Evolutionary conservation across 202 grass and related monocot species (phyloP).

Genomic region (Setaria italica): DNA sequence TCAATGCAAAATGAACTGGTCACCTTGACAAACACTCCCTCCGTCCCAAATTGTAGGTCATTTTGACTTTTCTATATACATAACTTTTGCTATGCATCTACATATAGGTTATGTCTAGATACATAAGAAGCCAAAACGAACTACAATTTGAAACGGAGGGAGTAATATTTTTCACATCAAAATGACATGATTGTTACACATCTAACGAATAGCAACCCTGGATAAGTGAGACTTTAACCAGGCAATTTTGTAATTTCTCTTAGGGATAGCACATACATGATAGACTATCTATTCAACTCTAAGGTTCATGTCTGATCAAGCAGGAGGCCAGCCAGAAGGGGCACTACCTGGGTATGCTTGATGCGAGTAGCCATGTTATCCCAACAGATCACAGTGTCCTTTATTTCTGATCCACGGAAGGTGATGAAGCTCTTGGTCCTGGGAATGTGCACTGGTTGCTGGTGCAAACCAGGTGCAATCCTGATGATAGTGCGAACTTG

Average conservation of each 20-base stretch:
- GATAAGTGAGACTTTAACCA: conserved; percentile 1
- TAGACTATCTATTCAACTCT: conserved; percentile 1
- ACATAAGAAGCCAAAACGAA: no score
- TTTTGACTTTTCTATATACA: no score
- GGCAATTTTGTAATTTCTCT: background rate
- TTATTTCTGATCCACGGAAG: conserved; percentile 44
- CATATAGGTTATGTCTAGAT: no score
- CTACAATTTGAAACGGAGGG: no score
- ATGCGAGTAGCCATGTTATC: conserved; percentile 73
- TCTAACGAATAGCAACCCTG: background rate
- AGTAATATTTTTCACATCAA: background rate
- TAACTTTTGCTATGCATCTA: no score
- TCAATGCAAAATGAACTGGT: background rate
- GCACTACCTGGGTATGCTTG: conserved; percentile 75
- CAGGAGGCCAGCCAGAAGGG: background rate
- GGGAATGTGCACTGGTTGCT: background rate
- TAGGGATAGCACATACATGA: background rate
- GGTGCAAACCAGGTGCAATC: conserved; percentile 22
- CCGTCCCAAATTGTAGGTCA: no score
- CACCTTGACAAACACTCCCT: background rate
- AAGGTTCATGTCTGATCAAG: conserved; percentile 30
- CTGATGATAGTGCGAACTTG: background rate
- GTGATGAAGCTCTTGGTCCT: conserved; percentile 92
- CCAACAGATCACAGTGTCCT: conserved; percentile 77
- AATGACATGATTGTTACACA: background rate